Conservation (phyloP, 129 eudicot species). For the Tagetes patula region DNA sequence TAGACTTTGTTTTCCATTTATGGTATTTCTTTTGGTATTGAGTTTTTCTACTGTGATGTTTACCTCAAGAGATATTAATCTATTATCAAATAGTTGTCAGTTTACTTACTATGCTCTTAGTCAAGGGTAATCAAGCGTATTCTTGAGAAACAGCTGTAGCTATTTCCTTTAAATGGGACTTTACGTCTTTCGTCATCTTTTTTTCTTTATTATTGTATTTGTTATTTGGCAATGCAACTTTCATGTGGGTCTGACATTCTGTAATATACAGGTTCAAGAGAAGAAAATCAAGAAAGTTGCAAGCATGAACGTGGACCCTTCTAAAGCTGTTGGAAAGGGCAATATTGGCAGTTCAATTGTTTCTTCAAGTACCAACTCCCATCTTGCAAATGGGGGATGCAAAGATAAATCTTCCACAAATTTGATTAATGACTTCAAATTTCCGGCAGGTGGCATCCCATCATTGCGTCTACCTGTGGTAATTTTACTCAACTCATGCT, state of each 20-base stretch:
- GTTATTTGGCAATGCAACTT: constrained; percentile 4
- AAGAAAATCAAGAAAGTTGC: constrained; percentile 87
- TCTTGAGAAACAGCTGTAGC: neutral
- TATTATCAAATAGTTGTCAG: constrained; percentile 8
- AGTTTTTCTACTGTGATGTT: neutral
- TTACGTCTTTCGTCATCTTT: neutral
- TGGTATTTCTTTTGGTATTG: neutral
- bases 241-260: neutral
- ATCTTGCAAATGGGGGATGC: constrained; percentile 71
- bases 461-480: constrained; percentile 90
- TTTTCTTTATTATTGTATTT: neutral
- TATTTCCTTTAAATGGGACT: neutral
- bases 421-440: constrained; percentile 57
- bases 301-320: constrained; percentile 68
- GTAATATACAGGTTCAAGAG: constrained; percentile 75
- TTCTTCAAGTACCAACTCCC: constrained; percentile 48
- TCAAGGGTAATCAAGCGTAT: neutral
- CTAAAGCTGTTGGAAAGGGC: constrained; percentile 71
- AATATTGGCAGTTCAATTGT: constrained; percentile 58
- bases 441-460: constrained; percentile 82
- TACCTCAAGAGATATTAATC: constrained; percentile 12
- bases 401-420: constrained; percentile 49
- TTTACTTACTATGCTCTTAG: constrained; percentile 3
- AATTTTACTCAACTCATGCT: constrained; percentile 53
- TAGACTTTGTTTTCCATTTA: constrained; percentile 7